Percentiles rank a stretch among this genome's conserved stretches.
Evolutionary conservation across 2,329 filamentous ascomycete genomes (phyloP).

Genomic region (Ceratocystis ficicola): DNA sequence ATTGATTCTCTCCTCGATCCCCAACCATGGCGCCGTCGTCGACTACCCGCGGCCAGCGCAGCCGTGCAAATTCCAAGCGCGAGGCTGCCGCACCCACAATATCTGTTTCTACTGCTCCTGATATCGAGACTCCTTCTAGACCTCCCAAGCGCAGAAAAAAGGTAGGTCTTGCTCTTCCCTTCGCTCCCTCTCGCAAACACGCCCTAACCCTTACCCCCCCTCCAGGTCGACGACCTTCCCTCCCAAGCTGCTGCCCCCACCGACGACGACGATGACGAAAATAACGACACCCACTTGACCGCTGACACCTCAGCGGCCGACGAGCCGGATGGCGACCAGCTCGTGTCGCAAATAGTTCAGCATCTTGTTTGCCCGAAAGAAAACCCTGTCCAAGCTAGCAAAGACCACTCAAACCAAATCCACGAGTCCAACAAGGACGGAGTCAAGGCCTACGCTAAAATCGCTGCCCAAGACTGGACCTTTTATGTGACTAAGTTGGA

Average conservation of each 20-base stretch:
- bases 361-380: slow-evolving; percentile 35
- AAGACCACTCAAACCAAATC: slow-evolving; percentile 51
- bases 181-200: slow-evolving; percentile 18
- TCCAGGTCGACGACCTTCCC: slow-evolving; percentile 33
- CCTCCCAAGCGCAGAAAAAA: slow-evolving; percentile 55
- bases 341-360: slow-evolving; percentile 45
- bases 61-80: slow-evolving; percentile 27
- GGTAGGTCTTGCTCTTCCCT: slow-evolving; percentile 31
- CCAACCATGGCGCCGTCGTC: slow-evolving; percentile 14
- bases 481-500: slow-evolving; percentile 68
- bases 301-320: slow-evolving; percentile 33
- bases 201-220: not conserved
- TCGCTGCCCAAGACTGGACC: slow-evolving; percentile 71
- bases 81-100: slow-evolving; percentile 26
- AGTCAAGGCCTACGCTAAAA: slow-evolving; percentile 67
- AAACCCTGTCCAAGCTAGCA: slow-evolving; percentile 45
- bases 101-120: slow-evolving; percentile 29
- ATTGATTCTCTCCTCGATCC: not conserved
- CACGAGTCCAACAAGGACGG: slow-evolving; percentile 50
- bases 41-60: slow-evolving; percentile 31
- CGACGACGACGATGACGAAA: slow-evolving; percentile 35
- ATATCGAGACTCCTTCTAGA: slow-evolving; percentile 47
- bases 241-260: slow-evolving; percentile 7
- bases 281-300: slow-evolving; percentile 34
- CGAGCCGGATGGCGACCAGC: slow-evolving; percentile 41